Base-by-base conservation (phyloP, 345 rosid species). In the Salix suchowensis region DNA sequence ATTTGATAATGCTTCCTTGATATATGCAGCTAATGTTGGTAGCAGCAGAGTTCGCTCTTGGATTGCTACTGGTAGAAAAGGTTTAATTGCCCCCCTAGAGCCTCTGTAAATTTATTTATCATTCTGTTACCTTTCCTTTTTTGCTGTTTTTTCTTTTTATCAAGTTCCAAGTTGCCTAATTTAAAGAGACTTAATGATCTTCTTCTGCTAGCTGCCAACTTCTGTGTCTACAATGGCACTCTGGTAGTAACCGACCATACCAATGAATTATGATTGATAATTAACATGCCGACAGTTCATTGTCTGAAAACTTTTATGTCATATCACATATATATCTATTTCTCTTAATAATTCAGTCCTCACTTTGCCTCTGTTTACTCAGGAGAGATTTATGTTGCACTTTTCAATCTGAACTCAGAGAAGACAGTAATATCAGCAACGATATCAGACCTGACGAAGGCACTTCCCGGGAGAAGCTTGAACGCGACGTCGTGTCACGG, bases 31-130 rank as follows among this genome's bases (percentile, higher is more conserved):
- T 72, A 61, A 74, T 52, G 67, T 7, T n/a, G 83, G 7, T 77
- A 70, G 88, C 46, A 78, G 58, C 67, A 91, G 96, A 15, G 70
- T 85, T 82, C 97, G 91, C 30, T 88, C 97, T 68, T 95, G 98
- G 98, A 83, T 95, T 64, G 96, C 98, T 7, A 86, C 88, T 1
- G 98, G 98, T 80, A 89, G 91, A 86, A 46, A 65, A 83, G 96
- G 96, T 91, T 77, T 50, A 84, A 19, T 72, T 72, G 74, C 58
- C 70, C 1, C 44, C 48, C 52, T 36, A 13, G 44, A 54, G 40
- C 37, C 48, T 44, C 24, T 2, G 26, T 39, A 58, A 30, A 48
- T 37, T 67, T 76, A 2, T 3, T 11, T 75, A 7, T 23, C 13
- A 23, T 3, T 46, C 8, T 46, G 42, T 24, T 28, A 2, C 11